phyloP scores from a whole-genome alignment of 352 stramenopile species.

The Phytophthora hibernalis region DNA sequence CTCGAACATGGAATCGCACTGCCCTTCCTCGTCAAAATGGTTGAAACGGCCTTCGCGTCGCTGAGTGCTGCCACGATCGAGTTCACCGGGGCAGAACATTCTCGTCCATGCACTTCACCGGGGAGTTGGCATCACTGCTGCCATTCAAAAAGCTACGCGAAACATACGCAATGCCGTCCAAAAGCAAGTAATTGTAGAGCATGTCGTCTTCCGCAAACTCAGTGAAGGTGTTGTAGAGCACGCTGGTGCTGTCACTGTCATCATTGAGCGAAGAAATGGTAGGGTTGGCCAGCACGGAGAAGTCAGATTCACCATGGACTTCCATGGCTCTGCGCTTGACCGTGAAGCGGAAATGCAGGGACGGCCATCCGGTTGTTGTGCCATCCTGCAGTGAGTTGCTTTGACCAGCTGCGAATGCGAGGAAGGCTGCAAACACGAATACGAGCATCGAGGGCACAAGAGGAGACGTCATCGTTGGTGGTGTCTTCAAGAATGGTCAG shows the following conservation, averaged over 20 bases:
- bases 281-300: conserved; percentile 42
- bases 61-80: conserved; percentile 30
- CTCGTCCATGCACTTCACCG: conserved; percentile 21
- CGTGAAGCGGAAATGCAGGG: conserved; percentile 37
- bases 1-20: conserved; percentile 26
- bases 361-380: conserved; percentile 18
- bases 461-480: not conserved
- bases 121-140: not conserved
- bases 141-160: conserved; percentile 10
- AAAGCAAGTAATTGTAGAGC: conserved; percentile 36
- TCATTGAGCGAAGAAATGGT: conserved; percentile 11
- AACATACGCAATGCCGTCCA: conserved; percentile 35
- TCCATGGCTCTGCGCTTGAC: conserved; percentile 41
- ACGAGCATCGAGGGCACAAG: conserved; percentile 4
- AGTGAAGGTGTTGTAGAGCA: conserved; percentile 45
- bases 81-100: conserved; percentile 37
- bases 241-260: conserved; percentile 7
- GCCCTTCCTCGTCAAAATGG: conserved; percentile 17
- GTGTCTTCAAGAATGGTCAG: not conserved
- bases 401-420: conserved; percentile 5
- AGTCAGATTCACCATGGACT: conserved; percentile 38
- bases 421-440: conserved; percentile 2
- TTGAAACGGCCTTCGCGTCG: conserved; percentile 19
- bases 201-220: conserved; percentile 28
- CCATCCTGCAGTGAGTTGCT: conserved; percentile 12